phyloP scores from a whole-genome alignment of 2,329 filamentous ascomycete genomes.

The Paraconiothyrium brasiliense region DNA sequence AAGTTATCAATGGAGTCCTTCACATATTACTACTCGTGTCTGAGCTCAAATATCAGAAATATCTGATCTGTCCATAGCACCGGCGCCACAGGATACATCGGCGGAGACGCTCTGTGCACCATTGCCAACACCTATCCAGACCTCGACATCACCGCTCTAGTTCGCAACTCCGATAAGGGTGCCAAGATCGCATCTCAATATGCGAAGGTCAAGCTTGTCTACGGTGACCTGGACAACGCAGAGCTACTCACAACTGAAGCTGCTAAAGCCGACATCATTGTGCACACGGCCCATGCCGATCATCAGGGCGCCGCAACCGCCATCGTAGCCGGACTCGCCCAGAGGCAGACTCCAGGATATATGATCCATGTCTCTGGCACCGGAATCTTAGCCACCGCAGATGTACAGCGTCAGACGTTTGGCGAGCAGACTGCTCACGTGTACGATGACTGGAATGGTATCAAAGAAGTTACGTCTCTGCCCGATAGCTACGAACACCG shows the following conservation, averaged over 20 bases:
- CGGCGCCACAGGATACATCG: constrained; percentile 46
- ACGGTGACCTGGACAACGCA: constrained; percentile 54
- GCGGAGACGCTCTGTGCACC: constrained; percentile 40
- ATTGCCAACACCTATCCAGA: constrained; percentile 59
- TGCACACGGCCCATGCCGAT: constrained; percentile 48
- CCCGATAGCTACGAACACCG: constrained; percentile 70
- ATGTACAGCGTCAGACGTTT: constrained; percentile 55
- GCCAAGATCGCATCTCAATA: constrained; percentile 57
- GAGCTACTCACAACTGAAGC: constrained; percentile 40
- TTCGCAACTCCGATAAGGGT: constrained; percentile 60
- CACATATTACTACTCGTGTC: background rate
- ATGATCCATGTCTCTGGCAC: constrained; percentile 66
- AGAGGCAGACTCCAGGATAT: constrained; percentile 57
- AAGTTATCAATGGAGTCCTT: background rate
- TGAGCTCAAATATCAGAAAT: background rate
- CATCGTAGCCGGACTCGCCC: constrained; percentile 43
- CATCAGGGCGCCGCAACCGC: constrained; percentile 37
- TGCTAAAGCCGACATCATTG: constrained; percentile 40
- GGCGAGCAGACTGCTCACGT: constrained; percentile 59
- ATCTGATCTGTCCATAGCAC: constrained; percentile 28
- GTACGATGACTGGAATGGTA: constrained; percentile 68
- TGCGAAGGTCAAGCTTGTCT: constrained; percentile 60
- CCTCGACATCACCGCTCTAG: constrained; percentile 59
- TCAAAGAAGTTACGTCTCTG: constrained; percentile 64
- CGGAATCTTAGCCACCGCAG: constrained; percentile 63